Evolutionary conservation across 345 rosid genomes (phyloP).

Genomic region (Draba incana): DNA sequence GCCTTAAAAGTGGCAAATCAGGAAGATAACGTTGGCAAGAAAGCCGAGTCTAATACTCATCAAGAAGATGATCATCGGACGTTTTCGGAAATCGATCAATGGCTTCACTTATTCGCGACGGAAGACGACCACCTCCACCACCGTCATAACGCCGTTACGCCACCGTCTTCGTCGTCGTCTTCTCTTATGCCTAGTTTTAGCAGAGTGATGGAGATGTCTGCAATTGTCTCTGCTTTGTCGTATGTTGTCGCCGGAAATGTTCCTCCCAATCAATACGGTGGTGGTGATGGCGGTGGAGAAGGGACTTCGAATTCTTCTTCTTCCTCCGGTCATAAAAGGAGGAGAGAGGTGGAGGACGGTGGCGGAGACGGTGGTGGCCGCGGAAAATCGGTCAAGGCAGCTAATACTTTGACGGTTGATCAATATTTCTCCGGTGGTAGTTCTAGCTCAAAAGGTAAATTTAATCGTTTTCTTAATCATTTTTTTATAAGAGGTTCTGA

Average conservation of each 20-base stretch:
- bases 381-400: conserved; percentile 9
- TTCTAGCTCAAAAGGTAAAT: conserved; percentile 32
- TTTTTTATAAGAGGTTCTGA: no score
- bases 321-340: conserved; percentile 44
- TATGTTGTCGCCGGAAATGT: conserved; percentile 72
- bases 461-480: no score
- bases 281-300: conserved; percentile 26
- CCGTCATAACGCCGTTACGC: not conserved
- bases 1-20: conserved; percentile 45
- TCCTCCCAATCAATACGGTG: conserved; percentile 28
- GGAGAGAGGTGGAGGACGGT: conserved; percentile 45
- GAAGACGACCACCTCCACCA: conserved; percentile 23
- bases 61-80: conserved; percentile 39
- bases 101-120: conserved; percentile 22
- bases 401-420: conserved; percentile 43
- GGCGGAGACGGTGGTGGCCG: conserved; percentile 9
- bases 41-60: conserved; percentile 27
- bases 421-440: conserved; percentile 39
- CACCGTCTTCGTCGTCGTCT: conserved; percentile 7
- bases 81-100: conserved; percentile 42
- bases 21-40: conserved; percentile 34
- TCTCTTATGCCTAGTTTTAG: conserved; percentile 37
- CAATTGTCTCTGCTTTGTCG: conserved; percentile 72
- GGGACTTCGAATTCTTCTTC: conserved; percentile 39
- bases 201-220: conserved; percentile 75